Evolutionary conservation across 768 basidiomycete genomes (phyloP).

Genomic region (Lentinula edodes): DNA sequence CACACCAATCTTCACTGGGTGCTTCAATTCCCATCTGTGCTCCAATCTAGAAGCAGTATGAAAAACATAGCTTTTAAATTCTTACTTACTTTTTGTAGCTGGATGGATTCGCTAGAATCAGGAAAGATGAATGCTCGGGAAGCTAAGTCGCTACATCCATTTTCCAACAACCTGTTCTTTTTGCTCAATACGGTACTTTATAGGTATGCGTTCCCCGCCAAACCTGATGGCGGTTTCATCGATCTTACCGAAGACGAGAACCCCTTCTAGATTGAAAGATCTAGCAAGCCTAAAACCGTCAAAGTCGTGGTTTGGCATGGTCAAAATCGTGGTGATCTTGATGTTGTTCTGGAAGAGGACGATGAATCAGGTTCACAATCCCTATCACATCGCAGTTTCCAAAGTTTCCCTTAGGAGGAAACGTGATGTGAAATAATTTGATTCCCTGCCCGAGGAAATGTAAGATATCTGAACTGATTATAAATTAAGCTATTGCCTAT

Average conservation of each 20-base stretch:
- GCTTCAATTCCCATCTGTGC: slow-evolving; percentile 16
- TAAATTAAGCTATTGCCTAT: no score
- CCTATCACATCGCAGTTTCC: slow-evolving; percentile 30
- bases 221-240: slow-evolving; percentile 53
- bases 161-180: slow-evolving; percentile 7
- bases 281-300: slow-evolving; percentile 64
- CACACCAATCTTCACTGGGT: slow-evolving; percentile 14
- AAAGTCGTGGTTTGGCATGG: slow-evolving; percentile 83
- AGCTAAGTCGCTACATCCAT: slow-evolving; percentile 76
- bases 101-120: slow-evolving; percentile 88
- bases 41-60: slow-evolving; percentile 75
- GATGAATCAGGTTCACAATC: slow-evolving; percentile 29
- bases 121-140: slow-evolving; percentile 67
- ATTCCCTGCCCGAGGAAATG: no score
- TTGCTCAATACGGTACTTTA: neutral
- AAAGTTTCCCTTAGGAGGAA: no score
- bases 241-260: slow-evolving; percentile 79
- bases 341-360: slow-evolving; percentile 47
- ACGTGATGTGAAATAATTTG: no score
- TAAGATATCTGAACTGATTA: no score
- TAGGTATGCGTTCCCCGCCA: slow-evolving; percentile 72
- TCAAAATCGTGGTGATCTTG: slow-evolving; percentile 72
- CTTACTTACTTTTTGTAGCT: slow-evolving; percentile 37
- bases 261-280: slow-evolving; percentile 80
- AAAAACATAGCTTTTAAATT: slow-evolving; percentile 24